Percentiles rank a stretch among this genome's conserved stretches.
Evolutionary conservation across 805 yeast species (phyloP).

Genomic region (Lipomyces orientalis): DNA sequence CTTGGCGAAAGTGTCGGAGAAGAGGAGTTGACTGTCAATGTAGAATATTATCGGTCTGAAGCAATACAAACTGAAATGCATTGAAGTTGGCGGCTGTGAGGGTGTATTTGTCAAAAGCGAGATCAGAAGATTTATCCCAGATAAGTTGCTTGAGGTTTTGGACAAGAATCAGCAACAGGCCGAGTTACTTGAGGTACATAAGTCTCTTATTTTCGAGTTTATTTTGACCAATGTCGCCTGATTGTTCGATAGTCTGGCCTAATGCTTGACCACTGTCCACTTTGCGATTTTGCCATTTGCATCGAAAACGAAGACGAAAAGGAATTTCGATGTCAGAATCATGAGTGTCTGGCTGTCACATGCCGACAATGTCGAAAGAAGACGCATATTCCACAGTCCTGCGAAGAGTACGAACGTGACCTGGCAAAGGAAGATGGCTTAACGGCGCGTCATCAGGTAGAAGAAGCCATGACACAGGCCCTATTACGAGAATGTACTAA

Average conservation of each 20-base stretch:
- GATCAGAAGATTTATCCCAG: conserved; percentile 37
- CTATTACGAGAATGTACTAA: conserved; percentile 6
- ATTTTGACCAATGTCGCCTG: not conserved
- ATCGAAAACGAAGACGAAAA: conserved; percentile 63
- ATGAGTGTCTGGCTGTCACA: conserved; percentile 3
- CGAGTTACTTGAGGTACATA: not conserved
- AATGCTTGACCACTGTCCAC: conserved; percentile 1
- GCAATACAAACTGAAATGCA: conserved; percentile 6
- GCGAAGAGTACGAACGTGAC: not conserved
- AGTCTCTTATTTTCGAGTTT: not conserved
- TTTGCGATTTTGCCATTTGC: conserved; percentile 57
- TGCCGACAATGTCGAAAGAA: conserved; percentile 1
- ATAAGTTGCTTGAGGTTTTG: conserved; percentile 1
- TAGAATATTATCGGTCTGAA: conserved; percentile 3
- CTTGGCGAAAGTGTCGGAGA: not conserved
- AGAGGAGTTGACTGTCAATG: not conserved
- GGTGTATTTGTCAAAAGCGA: conserved; percentile 59
- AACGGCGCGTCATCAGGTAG: conserved; percentile 11
- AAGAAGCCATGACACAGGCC: conserved; percentile 22
- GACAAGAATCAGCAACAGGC: conserved; percentile 5
- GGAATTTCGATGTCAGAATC: conserved; percentile 41
- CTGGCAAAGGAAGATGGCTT: conserved; percentile 2
- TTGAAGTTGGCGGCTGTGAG: conserved; percentile 54
- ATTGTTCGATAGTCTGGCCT: conserved; percentile 4
- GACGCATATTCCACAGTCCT: conserved; percentile 4